Evolutionary conservation across 192 early-diverging fungal species (phyloP).

Genomic region (Podila horticola): DNA sequence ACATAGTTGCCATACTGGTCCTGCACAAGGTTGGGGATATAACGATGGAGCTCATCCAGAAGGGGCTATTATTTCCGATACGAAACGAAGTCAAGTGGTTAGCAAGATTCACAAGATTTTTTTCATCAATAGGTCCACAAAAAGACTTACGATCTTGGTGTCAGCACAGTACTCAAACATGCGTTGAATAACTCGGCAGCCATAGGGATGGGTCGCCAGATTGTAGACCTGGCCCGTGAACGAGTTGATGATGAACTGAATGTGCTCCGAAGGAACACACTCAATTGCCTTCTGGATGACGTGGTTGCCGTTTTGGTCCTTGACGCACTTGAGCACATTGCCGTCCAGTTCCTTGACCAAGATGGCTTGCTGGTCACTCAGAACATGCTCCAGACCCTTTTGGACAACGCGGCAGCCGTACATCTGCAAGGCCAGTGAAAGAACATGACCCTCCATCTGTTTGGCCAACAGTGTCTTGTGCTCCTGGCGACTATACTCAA

Average conservation of each 20-base stretch:
- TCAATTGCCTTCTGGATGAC: constrained; percentile 99
- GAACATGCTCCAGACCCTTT: constrained; percentile 94
- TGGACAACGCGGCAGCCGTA: constrained; percentile 98
- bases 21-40: constrained; percentile 89
- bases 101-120: not conserved
- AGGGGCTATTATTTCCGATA: constrained; percentile 64
- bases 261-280: constrained; percentile 88
- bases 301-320: constrained; percentile 99
- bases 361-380: constrained; percentile 86
- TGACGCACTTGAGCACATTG: constrained; percentile 95
- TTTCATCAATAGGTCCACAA: too few relatives aligned
- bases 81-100: not conserved
- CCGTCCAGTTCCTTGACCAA: constrained; percentile 92
- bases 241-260: constrained; percentile 95
- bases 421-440: constrained; percentile 95
- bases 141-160: constrained; percentile 65
- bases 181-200: constrained; percentile 96
- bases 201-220: constrained; percentile 96
- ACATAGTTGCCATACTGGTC: constrained; percentile 99
- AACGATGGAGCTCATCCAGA: constrained; percentile 92
- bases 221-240: constrained; percentile 96
- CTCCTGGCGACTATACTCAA: constrained; percentile 93
- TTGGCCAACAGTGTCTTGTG: constrained; percentile 92
- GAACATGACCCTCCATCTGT: constrained; percentile 94
- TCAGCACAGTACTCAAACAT: constrained; percentile 98